Conservation (phyloP, 345 rosid species). For the Heritiera littoralis region DNA sequence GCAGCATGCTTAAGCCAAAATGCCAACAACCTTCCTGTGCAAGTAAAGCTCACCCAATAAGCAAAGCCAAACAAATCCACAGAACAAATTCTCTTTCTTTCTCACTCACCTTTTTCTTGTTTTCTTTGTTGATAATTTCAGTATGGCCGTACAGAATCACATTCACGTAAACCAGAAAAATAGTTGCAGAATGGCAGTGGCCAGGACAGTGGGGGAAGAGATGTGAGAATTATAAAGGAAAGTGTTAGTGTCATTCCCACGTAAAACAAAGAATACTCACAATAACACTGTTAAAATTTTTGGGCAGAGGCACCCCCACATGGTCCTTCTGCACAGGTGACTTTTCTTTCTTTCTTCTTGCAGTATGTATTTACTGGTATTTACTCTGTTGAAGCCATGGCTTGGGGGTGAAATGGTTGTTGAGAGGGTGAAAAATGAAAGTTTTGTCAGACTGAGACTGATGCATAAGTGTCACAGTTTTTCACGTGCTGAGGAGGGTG, state of each 20-base stretch:
- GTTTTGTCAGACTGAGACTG: neutral
- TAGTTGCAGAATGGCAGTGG: constrained; percentile 8
- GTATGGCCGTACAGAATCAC: constrained; percentile 26
- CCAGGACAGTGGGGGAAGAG: neutral
- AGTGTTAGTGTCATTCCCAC: neutral
- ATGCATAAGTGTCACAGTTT: neutral
- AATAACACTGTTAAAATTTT: neutral
- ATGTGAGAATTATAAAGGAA: neutral
- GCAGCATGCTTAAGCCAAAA: neutral
- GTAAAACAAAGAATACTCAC: neutral
- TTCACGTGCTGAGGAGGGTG: neutral
- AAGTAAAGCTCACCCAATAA: constrained; percentile 26
- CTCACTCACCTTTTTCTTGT: neutral
- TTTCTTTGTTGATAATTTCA: neutral
- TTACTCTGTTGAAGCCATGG: neutral
- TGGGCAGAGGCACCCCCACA: neutral
- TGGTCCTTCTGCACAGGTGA: neutral
- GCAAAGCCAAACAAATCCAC: constrained; percentile 9
- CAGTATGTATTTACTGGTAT: neutral
- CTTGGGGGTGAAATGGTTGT: neutral
- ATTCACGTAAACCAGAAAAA: constrained; percentile 20
- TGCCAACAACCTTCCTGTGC: neutral
- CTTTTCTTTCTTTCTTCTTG: neutral
- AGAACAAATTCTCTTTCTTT: neutral
- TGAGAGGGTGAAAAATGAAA: too few relatives aligned